Percentiles rank a stretch among this genome's conserved stretches.
Evolutionary conservation across 1,284 basidiomycete species (phyloP).

Genomic region (Tremellales sp.): DNA sequence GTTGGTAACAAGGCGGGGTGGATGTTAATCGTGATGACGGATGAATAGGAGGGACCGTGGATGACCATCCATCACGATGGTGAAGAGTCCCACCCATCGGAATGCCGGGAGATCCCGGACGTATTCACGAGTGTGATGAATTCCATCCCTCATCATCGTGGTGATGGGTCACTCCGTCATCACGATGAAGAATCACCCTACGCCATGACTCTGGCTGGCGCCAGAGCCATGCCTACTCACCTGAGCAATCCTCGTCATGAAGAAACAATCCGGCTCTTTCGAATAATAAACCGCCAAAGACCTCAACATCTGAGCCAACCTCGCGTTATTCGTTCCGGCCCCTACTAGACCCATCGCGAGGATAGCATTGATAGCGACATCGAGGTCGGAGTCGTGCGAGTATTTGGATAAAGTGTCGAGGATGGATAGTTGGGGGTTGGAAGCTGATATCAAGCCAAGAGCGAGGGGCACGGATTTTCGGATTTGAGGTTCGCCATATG

Average conservation of each 20-base stretch:
- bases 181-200: too few relatives aligned
- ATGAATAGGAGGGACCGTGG: too few relatives aligned
- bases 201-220: too few relatives aligned
- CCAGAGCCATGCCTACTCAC: too few relatives aligned
- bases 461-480: slow-evolving; percentile 94
- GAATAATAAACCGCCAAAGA: slow-evolving; percentile 95
- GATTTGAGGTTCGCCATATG: slow-evolving; percentile 92
- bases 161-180: too few relatives aligned
- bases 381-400: slow-evolving; percentile 96
- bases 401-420: slow-evolving; percentile 99
- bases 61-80: too few relatives aligned
- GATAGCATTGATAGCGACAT: slow-evolving; percentile 94
- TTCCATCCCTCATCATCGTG: too few relatives aligned
- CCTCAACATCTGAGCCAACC: slow-evolving; percentile 94
- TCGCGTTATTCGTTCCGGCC: slow-evolving; percentile 96
- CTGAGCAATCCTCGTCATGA: slow-evolving; percentile 94
- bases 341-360: slow-evolving; percentile 98
- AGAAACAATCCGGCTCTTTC: slow-evolving; percentile 95
- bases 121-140: too few relatives aligned
- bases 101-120: too few relatives aligned
- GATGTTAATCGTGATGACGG: too few relatives aligned
- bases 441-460: slow-evolving; percentile 87
- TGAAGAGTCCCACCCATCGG: too few relatives aligned
- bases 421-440: slow-evolving; percentile 92
- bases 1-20: not conserved